Evolutionary conservation across 2,329 filamentous ascomycete species (phyloP), one percentile per base, ranked within the genome.

Genomic region (Ploettnerulaceae sp.): DNA sequence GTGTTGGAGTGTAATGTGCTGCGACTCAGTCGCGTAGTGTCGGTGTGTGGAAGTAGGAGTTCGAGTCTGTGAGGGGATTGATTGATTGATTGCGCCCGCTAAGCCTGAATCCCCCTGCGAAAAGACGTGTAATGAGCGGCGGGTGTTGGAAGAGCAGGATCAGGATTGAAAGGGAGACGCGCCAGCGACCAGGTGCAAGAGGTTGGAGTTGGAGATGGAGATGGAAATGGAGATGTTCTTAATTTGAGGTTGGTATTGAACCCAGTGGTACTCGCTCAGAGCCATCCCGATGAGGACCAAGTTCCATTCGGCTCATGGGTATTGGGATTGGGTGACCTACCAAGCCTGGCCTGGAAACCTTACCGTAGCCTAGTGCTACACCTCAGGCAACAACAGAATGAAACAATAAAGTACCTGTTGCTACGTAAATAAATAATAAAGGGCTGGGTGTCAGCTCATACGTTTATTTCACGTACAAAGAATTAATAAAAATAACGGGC

Each of bases 21-120:
- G 17, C 26, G 38, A 40, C 42, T 33, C 28, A 31, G 45, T 54
- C 52, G 53, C 42, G 55, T 48, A 43, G 49, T 12, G 55, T 53
- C 49, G 52, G 47, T 55, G 51, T 34, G 31, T 42, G 45, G 51
- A 48, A 43, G 41, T 33, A 35, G 24, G 28, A 33, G 33, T 42
- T 42, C 31, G 49, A 43, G 42, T 44, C 36, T 37, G n/a, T 15
- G 26, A 20, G 38, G 34, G 43, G 38, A 32, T 28, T n/a, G n/a
- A n/a, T n/a, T n/a, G n/a, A n/a, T n/a, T 17, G 32, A 24, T 39
- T 47, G 47, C 44, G 39, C 45, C 32, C 40, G 36, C 39, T 26
- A 18, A 32, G 28, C 18, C 15, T 36, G 22, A 28, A 20, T 28
- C 31, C 41, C 36, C 41, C 31, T 28, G 31, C 41, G 25, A 22